Base-by-base conservation (phyloP, 1,139 yeast species). In the Eremothecium cymbalariae region DNA sequence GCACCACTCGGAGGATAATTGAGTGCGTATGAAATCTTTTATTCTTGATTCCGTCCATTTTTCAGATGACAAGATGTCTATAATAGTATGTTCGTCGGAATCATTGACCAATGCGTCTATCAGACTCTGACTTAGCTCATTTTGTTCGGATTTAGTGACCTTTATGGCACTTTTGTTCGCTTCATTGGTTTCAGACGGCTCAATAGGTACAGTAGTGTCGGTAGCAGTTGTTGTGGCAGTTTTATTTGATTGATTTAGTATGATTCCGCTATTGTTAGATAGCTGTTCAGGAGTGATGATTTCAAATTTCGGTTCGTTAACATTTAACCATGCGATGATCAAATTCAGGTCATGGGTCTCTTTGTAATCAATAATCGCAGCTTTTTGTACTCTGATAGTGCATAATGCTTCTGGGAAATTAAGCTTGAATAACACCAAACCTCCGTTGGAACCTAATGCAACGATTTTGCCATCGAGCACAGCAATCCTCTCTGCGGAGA, bases 271-370 rank as follows among this genome's bases (percentile, higher is more conserved):
- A n/a, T 38, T 40, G 4, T 41, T 36, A 7, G 24, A 28, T 8
- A 53, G 43, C 25, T 43, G 46, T 4, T 43, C 40, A 13, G 46
- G 15, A 13, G 50, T 32, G 19, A 55, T 33, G 3, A 35, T 32
- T 33, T 50, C 48, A 33, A 55, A 55, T 32, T 50, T 48, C 11
- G 59, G 57, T 34, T 56, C 59, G 32, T 55, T 55, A 2, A 55
- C 58, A 33, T 55, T 53, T 15, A 54, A 41, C 60, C 60, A 55
- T n/a, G 59, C 51, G 11, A 53, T 26, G 32, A 55, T 40, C 4
- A 55, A 23, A 26, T 38, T 40, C 12, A 40, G 36, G 9, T 35
- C 37, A 11, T 18, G 20, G 6, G 48, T 31, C 13, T 38, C 39
- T 8, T 36, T 41, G 33, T 48, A 51, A 22, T 53, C 57, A 7